Conservation (phyloP, 2,329 filamentous ascomycete species). For the Alternaria alternata region DNA sequence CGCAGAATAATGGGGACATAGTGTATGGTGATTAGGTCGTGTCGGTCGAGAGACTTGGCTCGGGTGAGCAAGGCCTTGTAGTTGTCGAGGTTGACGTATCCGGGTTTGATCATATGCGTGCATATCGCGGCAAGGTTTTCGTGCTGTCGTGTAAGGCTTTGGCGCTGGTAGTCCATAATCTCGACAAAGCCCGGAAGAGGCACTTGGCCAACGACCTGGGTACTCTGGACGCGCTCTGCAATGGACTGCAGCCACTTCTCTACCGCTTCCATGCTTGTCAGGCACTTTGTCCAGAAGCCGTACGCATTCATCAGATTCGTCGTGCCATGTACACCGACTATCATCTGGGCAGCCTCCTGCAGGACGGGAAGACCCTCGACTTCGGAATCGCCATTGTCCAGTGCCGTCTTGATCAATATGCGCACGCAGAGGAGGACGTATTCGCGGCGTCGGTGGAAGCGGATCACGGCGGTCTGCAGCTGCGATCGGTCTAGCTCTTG, state of each 20-base stretch:
- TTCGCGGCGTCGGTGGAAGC: slow-evolving; percentile 85
- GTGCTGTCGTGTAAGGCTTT: slow-evolving; percentile 86
- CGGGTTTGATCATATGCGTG: slow-evolving; percentile 78
- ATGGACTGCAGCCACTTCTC: slow-evolving; percentile 79
- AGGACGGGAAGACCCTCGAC: slow-evolving; percentile 34
- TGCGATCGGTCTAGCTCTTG: slow-evolving; percentile 74
- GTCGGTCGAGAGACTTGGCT: slow-evolving; percentile 75
- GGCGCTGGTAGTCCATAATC: slow-evolving; percentile 79
- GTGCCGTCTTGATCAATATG: slow-evolving; percentile 75
- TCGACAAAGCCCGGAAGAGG: slow-evolving; percentile 73
- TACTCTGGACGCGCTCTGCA: slow-evolving; percentile 77
- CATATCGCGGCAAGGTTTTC: slow-evolving; percentile 85
- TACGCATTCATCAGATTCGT: slow-evolving; percentile 63
- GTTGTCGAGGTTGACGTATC: slow-evolving; percentile 74
- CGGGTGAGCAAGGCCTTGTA: slow-evolving; percentile 75
- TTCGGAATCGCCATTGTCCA: slow-evolving; percentile 51
- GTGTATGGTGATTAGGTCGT: slow-evolving; percentile 79
- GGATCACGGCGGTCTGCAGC: slow-evolving; percentile 81
- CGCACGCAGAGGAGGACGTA: slow-evolving; percentile 85
- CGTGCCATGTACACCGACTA: slow-evolving; percentile 65
- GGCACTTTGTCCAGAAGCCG: slow-evolving; percentile 76
- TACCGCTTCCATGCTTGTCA: slow-evolving; percentile 78
- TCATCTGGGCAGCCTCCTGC: slow-evolving; percentile 38
- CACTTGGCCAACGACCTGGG: slow-evolving; percentile 74
- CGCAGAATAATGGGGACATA: slow-evolving; percentile 81